Evolutionary conservation across 441 rosid genomes (phyloP).

Genomic region (Syzygium syzygioides): DNA sequence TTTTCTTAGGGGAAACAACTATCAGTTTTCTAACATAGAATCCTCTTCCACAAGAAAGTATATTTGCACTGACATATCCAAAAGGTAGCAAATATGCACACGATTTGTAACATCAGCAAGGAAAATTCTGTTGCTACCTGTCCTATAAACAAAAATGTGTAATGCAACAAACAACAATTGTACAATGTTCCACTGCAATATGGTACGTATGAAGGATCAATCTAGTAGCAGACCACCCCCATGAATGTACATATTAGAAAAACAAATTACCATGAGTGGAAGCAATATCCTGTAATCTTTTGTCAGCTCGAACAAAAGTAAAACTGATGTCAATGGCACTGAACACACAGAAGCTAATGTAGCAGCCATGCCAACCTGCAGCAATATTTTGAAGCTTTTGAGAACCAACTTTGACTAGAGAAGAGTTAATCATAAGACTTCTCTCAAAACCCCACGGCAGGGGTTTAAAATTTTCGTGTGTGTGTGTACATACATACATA

Average conservation of each 20-base stretch:
- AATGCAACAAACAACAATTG: neutral
- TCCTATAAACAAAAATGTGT: neutral
- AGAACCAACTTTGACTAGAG: neutral
- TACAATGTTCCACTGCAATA: neutral
- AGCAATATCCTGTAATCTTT: constrained; percentile 93
- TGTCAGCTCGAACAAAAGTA: constrained; percentile 88
- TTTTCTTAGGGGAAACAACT: neutral
- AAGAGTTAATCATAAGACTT: neutral
- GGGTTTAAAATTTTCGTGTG: neutral
- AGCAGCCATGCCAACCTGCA: constrained; percentile 99
- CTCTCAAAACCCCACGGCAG: neutral
- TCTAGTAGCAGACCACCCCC: neutral
- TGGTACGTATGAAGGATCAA: neutral
- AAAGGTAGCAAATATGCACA: neutral
- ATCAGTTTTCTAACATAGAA: neutral
- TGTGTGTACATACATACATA: neutral
- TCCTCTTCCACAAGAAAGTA: neutral
- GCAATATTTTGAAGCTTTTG: constrained; percentile 3
- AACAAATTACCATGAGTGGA: constrained; percentile 78
- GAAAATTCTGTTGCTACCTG: neutral
- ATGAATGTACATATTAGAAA: neutral
- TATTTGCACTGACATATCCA: neutral
- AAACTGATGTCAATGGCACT: constrained; percentile 91
- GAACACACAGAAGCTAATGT: constrained; percentile 97
- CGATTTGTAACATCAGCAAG: neutral